Evolutionary conservation across 73 alveolate species (phyloP).

Genomic region (Loxodes magnus): DNA sequence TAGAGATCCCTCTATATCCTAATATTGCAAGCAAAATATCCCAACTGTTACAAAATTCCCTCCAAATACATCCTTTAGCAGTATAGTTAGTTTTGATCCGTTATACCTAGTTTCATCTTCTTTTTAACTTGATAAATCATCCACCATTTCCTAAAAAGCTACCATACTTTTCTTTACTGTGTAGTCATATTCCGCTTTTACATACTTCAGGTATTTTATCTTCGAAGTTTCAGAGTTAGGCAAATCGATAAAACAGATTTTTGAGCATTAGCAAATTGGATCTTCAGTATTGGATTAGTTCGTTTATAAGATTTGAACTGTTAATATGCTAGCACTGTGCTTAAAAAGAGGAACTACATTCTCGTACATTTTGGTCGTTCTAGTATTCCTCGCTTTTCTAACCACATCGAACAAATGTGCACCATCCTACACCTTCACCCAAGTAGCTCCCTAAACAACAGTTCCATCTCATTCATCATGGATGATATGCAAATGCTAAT

Average conservation of each 20-base stretch:
- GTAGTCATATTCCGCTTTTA: conserved; percentile 76
- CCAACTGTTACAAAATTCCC: conserved; percentile 92
- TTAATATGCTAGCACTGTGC: conserved; percentile 76
- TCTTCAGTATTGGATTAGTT: conserved; percentile 70
- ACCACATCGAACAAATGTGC: conserved; percentile 83
- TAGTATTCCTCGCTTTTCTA: conserved; percentile 69
- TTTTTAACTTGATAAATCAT: conserved; percentile 80
- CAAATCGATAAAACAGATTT: conserved; percentile 72
- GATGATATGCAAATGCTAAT: conserved; percentile 61
- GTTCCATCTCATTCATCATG: conserved; percentile 95
- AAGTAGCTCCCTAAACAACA: conserved; percentile 77
- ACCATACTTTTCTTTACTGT: conserved; percentile 76
- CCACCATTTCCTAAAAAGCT: conserved; percentile 65
- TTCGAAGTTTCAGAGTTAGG: conserved; percentile 90
- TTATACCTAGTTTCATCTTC: conserved; percentile 84
- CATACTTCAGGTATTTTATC: conserved; percentile 88
- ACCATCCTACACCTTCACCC: conserved; percentile 80
- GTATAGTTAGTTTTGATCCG: conserved; percentile 69
- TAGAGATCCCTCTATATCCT: conserved; percentile 84
- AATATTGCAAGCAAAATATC: conserved; percentile 80
- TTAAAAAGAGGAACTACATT: conserved; percentile 83
- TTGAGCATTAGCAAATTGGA: conserved; percentile 64
- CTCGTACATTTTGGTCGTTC: conserved; percentile 77
- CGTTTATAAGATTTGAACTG: conserved; percentile 75
- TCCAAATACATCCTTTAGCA: conserved; percentile 85